Conservation (phyloP, 225 moss, liverwort and hornwort species). For the Marchantia polymorpha region DNA sequence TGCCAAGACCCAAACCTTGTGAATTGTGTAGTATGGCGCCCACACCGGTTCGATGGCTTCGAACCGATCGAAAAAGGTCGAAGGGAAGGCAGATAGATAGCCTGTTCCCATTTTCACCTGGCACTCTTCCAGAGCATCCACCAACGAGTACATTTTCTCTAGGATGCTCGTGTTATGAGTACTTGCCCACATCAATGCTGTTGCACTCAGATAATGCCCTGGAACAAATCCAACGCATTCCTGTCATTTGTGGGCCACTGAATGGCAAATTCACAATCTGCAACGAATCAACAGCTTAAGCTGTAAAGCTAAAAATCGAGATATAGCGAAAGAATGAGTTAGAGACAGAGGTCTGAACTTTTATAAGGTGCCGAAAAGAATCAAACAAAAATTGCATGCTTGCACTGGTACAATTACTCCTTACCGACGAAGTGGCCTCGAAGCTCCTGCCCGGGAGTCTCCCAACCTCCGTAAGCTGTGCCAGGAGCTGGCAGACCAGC, state of each 20-base stretch:
- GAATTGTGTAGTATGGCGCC: slow-evolving; percentile 98
- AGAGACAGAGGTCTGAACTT: background rate
- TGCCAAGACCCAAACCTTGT: slow-evolving; percentile 57
- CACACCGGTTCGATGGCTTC: slow-evolving; percentile 85
- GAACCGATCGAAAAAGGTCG: slow-evolving; percentile 83
- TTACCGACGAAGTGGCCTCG: slow-evolving; percentile 95
- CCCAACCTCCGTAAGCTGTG: slow-evolving; percentile 91
- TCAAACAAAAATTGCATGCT: background rate
- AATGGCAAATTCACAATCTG: background rate
- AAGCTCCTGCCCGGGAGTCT: slow-evolving; percentile 65
- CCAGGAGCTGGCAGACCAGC: slow-evolving; percentile 71
- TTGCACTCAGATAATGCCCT: slow-evolving; percentile 96
- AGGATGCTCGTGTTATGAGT: slow-evolving; percentile 55
- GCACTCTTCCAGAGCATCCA: slow-evolving; percentile 75
- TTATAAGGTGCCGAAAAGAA: background rate
- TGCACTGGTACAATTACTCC: background rate
- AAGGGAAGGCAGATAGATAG: slow-evolving; percentile 90
- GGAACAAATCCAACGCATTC: slow-evolving; percentile 26
- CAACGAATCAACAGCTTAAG: background rate
- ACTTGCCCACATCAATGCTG: slow-evolving; percentile 94
- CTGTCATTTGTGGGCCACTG: background rate
- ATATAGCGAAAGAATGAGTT: no score
- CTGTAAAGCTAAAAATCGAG: no score
- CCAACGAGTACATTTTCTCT: slow-evolving; percentile 59
- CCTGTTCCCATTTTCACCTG: slow-evolving; percentile 75